Base-by-base conservation (phyloP, 1,284 basidiomycete genomes). In the Phlebopus sp. region DNA sequence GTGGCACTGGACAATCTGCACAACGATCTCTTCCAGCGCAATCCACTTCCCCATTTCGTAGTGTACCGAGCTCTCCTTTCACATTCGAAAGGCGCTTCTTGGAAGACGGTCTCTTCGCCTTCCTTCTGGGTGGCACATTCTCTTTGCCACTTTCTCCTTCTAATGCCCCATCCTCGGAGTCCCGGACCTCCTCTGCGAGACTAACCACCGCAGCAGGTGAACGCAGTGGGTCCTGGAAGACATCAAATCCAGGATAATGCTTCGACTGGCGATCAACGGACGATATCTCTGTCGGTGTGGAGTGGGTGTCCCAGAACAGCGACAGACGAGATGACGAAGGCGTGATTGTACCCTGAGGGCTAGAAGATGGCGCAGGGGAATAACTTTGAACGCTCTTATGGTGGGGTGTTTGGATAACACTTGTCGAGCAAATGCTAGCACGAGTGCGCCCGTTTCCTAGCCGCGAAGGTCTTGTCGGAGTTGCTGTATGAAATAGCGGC, bases 201-300 rank as follows among this genome's bases (percentile, higher is more conserved):
- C 39, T 38, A 10, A 46, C 45, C 23, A 49, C 42, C 13, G 32
- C 17, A 29, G 39, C 18, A 2, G 37, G 40, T 11, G 52, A 42
- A 27, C 13, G 32, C 63, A 43, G 46, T 70, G 62, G 56, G 59
- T 88, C 85, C 54, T 69, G 74, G 60, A 77, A 74, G 37, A 89
- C 73, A 45, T 72, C 67, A 57, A 90, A 90, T 14, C 86, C 86
- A 8, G 86, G 86, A 60, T 86, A 86, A 58, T 89, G 87, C 30
- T 75, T 69, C 9, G 84, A 86, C 41, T 76, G 72, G 6, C 76
- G 76, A 58, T 84, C 76, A 36, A 69, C 63, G 18, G 69, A 69
- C 14, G 70, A 69, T 14, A 63, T 46, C 71, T 72, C 49, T 74
- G 74, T 69, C 8, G 47, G 42, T 14, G 45, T 49, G 9, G 46